Evolutionary conservation across 345 rosid genomes (phyloP), one percentile per base, ranked within the genome.

Genomic region (Populus euphratica): DNA sequence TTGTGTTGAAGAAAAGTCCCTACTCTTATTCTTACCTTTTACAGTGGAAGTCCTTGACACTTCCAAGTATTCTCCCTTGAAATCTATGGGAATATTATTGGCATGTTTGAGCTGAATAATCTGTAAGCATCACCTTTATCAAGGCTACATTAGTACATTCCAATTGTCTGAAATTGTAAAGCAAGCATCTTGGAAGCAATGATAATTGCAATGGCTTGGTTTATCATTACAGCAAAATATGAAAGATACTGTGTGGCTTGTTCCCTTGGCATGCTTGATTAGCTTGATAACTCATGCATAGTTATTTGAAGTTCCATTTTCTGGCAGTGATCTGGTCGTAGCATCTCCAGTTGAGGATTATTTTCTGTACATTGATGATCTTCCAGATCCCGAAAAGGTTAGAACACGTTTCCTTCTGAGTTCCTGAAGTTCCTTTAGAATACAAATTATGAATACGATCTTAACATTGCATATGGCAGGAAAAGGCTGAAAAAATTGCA

Each of bases 81-180:
- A 67, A 89, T 95, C 77, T 93, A 91, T 80, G 99, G 98, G 72
- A 87, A 90, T 78, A 89, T 93, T 78, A 90, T 95, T 66, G 97
- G 97, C 89, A 95, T 95, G 96, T 93, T 92, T 81, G 98, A 95
- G 91, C 89, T 90, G 78, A 95, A 95, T 87, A 95, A 95, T 87
- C 89, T 95, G 97, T 95, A 89, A 91, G 98, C 25, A 23, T 76
- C 67, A 23, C 72, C 17, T 68, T 74, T 13, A 13, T 39, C 17
- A 35, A 63, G 80, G 74, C 61, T 36, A 10, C 50, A 29, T 36
- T 73, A 50, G 50, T 75, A 17, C 3, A 41, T 80, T 27, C 38
- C 71, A 66, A 63, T 18, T 69, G 64, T 63, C 35, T 50, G 14
- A n/a, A 39, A 14, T 73, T 44, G 29, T 71, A 52, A 65, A 81